Conservation (phyloP, 2,329 filamentous ascomycete genomes). For the Zalaria sp. region DNA sequence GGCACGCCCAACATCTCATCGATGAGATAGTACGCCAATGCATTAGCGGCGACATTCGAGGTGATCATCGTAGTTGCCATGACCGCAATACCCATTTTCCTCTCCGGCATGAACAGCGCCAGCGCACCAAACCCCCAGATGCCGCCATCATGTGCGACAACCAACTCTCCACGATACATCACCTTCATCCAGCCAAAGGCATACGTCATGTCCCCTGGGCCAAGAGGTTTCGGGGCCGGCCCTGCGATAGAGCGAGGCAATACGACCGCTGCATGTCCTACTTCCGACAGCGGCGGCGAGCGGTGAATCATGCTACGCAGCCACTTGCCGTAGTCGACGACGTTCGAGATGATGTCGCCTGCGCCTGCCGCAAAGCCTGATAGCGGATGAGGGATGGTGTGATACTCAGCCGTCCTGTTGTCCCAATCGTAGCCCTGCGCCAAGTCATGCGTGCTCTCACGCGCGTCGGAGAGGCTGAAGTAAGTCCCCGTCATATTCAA, state of each 20-base stretch:
- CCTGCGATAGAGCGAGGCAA: slow-evolving; percentile 1
- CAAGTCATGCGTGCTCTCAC: slow-evolving; percentile 6
- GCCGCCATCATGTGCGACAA: slow-evolving; percentile 29
- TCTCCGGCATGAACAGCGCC: slow-evolving; percentile 30
- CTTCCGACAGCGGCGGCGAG: slow-evolving; percentile 7
- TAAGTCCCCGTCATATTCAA: slow-evolving; percentile 27
- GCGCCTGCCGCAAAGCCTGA: slow-evolving; percentile 10
- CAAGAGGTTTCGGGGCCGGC: slow-evolving; percentile 4
- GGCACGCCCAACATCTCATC: slow-evolving; percentile 5
- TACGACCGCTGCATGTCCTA: slow-evolving; percentile 3
- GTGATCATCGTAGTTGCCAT: slow-evolving; percentile 9
- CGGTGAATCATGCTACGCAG: slow-evolving; percentile 31
- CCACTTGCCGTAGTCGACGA: slow-evolving; percentile 39
- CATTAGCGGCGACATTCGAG: slow-evolving; percentile 1
- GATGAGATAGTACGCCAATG: slow-evolving; percentile 5
- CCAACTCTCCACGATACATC: slow-evolving; percentile 28
- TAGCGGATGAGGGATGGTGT: slow-evolving; percentile 4
- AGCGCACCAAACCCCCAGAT: slow-evolving; percentile 31
- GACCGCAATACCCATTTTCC: slow-evolving; percentile 27
- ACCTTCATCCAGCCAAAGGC: slow-evolving; percentile 25
- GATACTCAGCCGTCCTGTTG: slow-evolving; percentile 4
- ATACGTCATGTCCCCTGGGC: slow-evolving; percentile 22
- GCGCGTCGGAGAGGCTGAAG: slow-evolving; percentile 21
- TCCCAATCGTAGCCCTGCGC: slow-evolving; percentile 11
- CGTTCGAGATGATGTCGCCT: slow-evolving; percentile 27